These are phyloP conservation scores for Trichoderma orchidacearum DNA, from an alignment of 495 filamentous ascomycete genomes.

Conservation along the genomic window DNA sequence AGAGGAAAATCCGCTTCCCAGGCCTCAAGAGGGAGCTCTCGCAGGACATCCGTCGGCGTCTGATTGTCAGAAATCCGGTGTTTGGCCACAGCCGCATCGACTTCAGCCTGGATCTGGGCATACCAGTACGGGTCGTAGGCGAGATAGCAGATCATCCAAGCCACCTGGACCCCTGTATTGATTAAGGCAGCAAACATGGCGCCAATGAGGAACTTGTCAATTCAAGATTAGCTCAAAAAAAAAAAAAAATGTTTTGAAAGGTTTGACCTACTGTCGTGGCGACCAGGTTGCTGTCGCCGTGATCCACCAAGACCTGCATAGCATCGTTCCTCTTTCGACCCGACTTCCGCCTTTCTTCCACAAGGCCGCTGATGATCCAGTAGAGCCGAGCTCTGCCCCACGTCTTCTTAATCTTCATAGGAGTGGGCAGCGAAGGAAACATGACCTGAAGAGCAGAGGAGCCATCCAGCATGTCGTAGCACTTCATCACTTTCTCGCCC, in stretches of 20 bases:
- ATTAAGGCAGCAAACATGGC: slow-evolving; percentile 19
- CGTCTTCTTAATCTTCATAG: slow-evolving; percentile 12
- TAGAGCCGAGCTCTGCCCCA: slow-evolving; percentile 22
- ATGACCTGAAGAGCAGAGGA: slow-evolving; percentile 19
- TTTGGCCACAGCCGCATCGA: slow-evolving; percentile 19
- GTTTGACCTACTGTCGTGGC: not conserved
- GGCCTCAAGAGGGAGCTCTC: slow-evolving; percentile 20
- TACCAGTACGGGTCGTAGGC: slow-evolving; percentile 26
- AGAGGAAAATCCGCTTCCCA: slow-evolving; percentile 34
- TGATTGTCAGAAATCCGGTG: slow-evolving; percentile 16
- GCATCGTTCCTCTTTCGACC: slow-evolving; percentile 26
- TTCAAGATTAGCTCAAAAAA: not conserved
- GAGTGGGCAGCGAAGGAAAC: slow-evolving; percentile 28
- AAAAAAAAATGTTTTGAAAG: not conserved
- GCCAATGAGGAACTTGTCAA: slow-evolving; percentile 22
- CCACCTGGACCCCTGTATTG: slow-evolving; percentile 32
- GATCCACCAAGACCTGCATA: slow-evolving; percentile 30
- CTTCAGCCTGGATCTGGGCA: slow-evolving; percentile 20
- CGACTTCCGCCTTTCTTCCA: slow-evolving; percentile 21
- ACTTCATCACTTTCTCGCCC: slow-evolving; percentile 17
- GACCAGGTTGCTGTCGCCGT: slow-evolving; percentile 21
- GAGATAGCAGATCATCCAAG: slow-evolving; percentile 24
- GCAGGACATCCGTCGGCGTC: slow-evolving; percentile 22
- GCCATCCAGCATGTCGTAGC: slow-evolving; percentile 19
- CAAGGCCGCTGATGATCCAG: slow-evolving; percentile 22